Base-by-base conservation (phyloP, 164 flowering plant species). In the Nymphaea thermarum region DNA sequence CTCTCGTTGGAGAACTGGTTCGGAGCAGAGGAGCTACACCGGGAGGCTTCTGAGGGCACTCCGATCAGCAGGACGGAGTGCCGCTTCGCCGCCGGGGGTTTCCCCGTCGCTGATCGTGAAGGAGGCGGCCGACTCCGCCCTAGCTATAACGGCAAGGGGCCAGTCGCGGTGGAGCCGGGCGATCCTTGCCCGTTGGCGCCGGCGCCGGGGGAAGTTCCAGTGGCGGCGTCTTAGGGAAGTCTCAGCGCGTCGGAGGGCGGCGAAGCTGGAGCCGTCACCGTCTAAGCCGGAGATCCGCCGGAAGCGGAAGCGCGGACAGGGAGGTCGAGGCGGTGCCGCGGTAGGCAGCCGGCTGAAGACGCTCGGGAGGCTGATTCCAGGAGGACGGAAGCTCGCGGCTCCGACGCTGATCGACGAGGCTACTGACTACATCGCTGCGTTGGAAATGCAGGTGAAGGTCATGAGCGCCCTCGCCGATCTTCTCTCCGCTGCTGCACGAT, bases 111-210 rank as follows among this genome's bases (percentile, higher is more conserved):
- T 83, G 1, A 84, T 78, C 6, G 84, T 89, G 5, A 75, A 89
- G 1, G 88, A 86, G 42, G 85, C 87, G 1, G 93, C 93, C 14
- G 87, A 90, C 57, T 73, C 82, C 36, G 84, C 77, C 3, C 72
- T 90, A 3, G 96, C 96, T 11, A 74, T 75, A 6, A 75, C 96
- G 0, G 96, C 91, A 0, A 78, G 73, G 61, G 93, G 96, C 18
- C 74, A 80, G 44, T 83, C 86, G 5, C 67, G 88, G 73, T 89
- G 96, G 96, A 89, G 96, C 79, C 74, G 93, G 15, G 88, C 93
- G 18, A 86, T 89, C 15, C 76, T 87, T 65, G 74, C 79, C 7
- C 81, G 72, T 72, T 75, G 89, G 61, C 8, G 57, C 12, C 57
- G 57, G 8, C 57, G 57, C 14, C 57, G 14, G 57, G 57, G 57